These are phyloP conservation scores for Hypericum perforatum DNA, from an alignment of 345 rosid genomes.

Conservation along the genomic window DNA sequence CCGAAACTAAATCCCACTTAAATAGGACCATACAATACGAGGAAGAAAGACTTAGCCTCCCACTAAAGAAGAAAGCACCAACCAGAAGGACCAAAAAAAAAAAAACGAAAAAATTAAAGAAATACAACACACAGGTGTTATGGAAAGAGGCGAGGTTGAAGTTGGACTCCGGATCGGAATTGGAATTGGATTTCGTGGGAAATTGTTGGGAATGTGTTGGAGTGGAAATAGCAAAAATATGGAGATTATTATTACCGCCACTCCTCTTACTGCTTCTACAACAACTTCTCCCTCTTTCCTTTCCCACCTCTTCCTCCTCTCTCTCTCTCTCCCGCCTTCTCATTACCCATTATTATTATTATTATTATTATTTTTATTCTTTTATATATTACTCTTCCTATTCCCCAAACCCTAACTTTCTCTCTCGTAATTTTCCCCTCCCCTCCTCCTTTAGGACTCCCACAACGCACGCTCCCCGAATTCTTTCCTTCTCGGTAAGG, in stretches of 20 bases:
- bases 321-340: conserved; percentile 15
- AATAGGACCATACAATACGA: too few species aligned
- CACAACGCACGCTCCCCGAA: conserved; percentile 10
- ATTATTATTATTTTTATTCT: too few species aligned
- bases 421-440: background rate
- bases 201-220: conserved; percentile 11
- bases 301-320: conserved; percentile 30
- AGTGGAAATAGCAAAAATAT: conserved; percentile 73
- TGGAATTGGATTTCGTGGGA: too few species aligned
- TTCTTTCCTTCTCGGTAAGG: conserved; percentile 3
- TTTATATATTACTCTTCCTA: too few species aligned
- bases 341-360: conserved; percentile 12
- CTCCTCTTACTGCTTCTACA: too few species aligned
- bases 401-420: conserved; percentile 38
- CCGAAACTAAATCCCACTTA: too few species aligned
- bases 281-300: conserved; percentile 10
- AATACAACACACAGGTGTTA: background rate
- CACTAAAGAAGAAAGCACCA: too few species aligned
- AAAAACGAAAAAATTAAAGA: background rate
- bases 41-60: too few species aligned
- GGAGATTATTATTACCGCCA: conserved; percentile 30
- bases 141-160: background rate
- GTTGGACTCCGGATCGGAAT: too few species aligned
- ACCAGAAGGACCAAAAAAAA: background rate
- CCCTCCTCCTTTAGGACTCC: background rate